Conservation (phyloP, 2,329 filamentous ascomycete species). For the Myriosclerotinia scirpicola region DNA sequence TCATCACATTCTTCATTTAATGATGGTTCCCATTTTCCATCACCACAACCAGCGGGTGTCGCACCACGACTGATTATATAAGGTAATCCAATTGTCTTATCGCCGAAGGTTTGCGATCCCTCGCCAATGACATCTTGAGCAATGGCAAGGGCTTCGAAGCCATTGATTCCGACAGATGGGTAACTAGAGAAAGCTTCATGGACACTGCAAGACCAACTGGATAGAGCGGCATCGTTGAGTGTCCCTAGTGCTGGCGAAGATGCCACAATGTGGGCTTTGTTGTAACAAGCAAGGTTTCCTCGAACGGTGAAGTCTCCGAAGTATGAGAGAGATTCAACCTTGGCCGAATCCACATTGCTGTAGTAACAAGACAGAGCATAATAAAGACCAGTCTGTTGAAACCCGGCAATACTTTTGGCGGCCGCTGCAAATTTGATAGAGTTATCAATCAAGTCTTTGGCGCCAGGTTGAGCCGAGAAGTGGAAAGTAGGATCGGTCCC, state of each 20-base stretch:
- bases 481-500: slow-evolving; percentile 40
- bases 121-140: slow-evolving; percentile 42
- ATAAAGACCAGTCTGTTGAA: slow-evolving; percentile 43
- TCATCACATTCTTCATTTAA: slow-evolving; percentile 47
- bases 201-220: slow-evolving; percentile 47
- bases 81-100: slow-evolving; percentile 44
- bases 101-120: slow-evolving; percentile 42
- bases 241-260: slow-evolving; percentile 40
- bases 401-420: slow-evolving; percentile 30
- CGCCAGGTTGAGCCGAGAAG: slow-evolving; percentile 34
- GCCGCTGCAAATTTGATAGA: slow-evolving; percentile 43
- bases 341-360: slow-evolving; percentile 34
- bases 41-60: slow-evolving; percentile 45
- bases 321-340: slow-evolving; percentile 37
- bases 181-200: slow-evolving; percentile 46
- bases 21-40: slow-evolving; percentile 41
- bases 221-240: slow-evolving; percentile 43
- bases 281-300: slow-evolving; percentile 44
- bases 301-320: slow-evolving; percentile 46
- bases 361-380: slow-evolving; percentile 48
- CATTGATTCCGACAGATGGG: slow-evolving; percentile 41
- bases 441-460: slow-evolving; percentile 44
- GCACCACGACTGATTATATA: slow-evolving; percentile 47
- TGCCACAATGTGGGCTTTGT: slow-evolving; percentile 46
- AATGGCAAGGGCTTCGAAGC: slow-evolving; percentile 46